Conservation (phyloP, 768 basidiomycete species). For the Mycena chlorophos region DNA sequence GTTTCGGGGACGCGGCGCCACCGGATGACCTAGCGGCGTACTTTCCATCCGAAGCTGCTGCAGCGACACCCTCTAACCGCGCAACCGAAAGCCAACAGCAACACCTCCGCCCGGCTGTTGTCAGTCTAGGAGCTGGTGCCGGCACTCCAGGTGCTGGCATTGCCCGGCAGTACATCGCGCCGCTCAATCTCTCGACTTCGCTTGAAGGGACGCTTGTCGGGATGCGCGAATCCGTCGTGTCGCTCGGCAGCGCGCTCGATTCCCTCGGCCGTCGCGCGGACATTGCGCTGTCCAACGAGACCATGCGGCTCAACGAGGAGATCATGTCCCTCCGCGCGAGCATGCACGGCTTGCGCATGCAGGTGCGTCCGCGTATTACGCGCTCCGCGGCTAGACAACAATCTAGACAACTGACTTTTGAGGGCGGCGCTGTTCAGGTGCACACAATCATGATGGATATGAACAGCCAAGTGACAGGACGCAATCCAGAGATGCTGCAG, state of each 20-base stretch:
- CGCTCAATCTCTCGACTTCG: constrained; percentile 60
- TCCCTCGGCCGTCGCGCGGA: constrained; percentile 63
- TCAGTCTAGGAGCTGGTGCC: no score
- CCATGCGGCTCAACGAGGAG: constrained; percentile 71
- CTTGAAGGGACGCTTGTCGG: constrained; percentile 62
- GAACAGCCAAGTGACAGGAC: constrained; percentile 57
- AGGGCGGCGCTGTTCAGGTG: constrained; percentile 48
- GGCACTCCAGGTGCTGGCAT: no score
- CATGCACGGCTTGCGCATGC: constrained; percentile 77
- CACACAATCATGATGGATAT: constrained; percentile 79
- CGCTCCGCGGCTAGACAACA: not conserved
- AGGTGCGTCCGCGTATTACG: constrained; percentile 44
- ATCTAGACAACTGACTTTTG: no score
- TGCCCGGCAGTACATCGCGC: constrained; percentile 47
- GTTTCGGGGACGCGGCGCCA: constrained; percentile 26
- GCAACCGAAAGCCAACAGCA: constrained; percentile 6
- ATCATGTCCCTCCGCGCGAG: constrained; percentile 65
- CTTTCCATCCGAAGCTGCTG: constrained; percentile 36
- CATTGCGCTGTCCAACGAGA: constrained; percentile 69
- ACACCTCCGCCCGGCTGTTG: constrained; percentile 12
- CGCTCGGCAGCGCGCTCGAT: constrained; percentile 60
- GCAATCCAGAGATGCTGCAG: constrained; percentile 25
- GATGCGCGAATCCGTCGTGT: constrained; percentile 59
- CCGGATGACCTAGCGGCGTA: constrained; percentile 32
- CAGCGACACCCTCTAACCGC: constrained; percentile 1